These are phyloP conservation scores for Chrysanthemum seticuspe DNA, from an alignment of 129 eudicot species.

Conservation along the genomic window DNA sequence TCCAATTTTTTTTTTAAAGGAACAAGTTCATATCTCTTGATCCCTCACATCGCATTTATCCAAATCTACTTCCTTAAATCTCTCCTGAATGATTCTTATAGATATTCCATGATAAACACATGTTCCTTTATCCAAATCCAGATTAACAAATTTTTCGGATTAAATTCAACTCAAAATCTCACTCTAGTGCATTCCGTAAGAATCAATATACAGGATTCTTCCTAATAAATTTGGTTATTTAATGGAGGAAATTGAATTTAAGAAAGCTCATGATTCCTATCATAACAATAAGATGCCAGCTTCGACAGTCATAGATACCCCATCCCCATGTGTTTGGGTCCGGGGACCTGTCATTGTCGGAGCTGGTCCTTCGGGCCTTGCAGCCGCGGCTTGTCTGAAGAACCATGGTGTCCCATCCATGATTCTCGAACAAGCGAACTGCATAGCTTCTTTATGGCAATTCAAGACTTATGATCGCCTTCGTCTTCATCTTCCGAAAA, in stretches of 20 bases:
- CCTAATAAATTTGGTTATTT: background rate
- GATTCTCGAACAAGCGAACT: conserved; percentile 45
- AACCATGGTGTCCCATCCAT: conserved; percentile 44
- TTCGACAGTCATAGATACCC: background rate
- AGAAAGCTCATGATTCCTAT: conserved; percentile 47
- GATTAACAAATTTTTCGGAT: conserved; percentile 16
- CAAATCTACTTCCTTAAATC: conserved; percentile 29
- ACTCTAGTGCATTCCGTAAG: conserved; percentile 16
- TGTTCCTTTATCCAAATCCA: conserved; percentile 23
- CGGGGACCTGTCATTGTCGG: conserved; percentile 53
- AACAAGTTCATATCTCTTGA: conserved; percentile 4
- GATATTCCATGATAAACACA: conserved; percentile 2
- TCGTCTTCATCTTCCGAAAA: conserved; percentile 53
- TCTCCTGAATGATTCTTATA: conserved; percentile 14
- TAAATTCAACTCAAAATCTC: conserved; percentile 15
- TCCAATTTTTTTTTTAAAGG: conserved; percentile 5
- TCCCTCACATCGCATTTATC: conserved; percentile 26
- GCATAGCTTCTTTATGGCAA: conserved; percentile 63
- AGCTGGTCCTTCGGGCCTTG: conserved; percentile 58
- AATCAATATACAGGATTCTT: background rate
- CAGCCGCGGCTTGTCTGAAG: conserved; percentile 52
- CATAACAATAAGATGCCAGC: conserved; percentile 12
- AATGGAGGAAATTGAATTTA: conserved; percentile 41
- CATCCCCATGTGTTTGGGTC: conserved; percentile 34
- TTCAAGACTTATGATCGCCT: conserved; percentile 49